Conservation (phyloP, 805 yeast genomes). For the Suhomyces canberraensis region DNA sequence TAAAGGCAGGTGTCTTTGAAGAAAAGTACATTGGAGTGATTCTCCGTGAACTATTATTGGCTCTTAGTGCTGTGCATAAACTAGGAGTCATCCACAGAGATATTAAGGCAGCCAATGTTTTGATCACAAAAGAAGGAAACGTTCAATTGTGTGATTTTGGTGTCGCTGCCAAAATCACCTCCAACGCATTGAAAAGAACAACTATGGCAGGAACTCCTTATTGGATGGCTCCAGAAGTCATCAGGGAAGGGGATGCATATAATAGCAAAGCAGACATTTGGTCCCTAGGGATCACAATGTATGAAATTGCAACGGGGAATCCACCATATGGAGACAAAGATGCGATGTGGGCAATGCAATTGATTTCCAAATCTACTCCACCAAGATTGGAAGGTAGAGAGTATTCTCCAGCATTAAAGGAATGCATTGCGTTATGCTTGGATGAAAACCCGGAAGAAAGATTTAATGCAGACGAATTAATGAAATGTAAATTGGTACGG, state of each 20-base stretch:
- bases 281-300: slow-evolving; percentile 93
- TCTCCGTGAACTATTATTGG: slow-evolving; percentile 74
- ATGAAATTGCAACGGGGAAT: slow-evolving; percentile 93
- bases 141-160: slow-evolving; percentile 97
- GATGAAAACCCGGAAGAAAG: slow-evolving; percentile 93
- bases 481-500: slow-evolving; percentile 70
- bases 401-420: slow-evolving; percentile 73
- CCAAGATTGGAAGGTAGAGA: slow-evolving; percentile 91
- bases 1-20: slow-evolving; percentile 84
- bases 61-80: slow-evolving; percentile 76
- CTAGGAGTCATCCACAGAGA: slow-evolving; percentile 95
- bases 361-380: slow-evolving; percentile 90
- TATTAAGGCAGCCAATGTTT: slow-evolving; percentile 92
- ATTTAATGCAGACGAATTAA: slow-evolving; percentile 79
- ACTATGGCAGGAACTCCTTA: slow-evolving; percentile 96
- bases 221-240: slow-evolving; percentile 99
- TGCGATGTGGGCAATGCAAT: slow-evolving; percentile 90
- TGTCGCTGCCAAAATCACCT: slow-evolving; percentile 89
- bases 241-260: slow-evolving; percentile 83
- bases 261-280: slow-evolving; percentile 94
- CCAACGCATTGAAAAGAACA: slow-evolving; percentile 72
- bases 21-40: slow-evolving; percentile 83
- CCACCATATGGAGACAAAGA: slow-evolving; percentile 97
- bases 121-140: slow-evolving; percentile 83
- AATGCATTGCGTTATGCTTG: slow-evolving; percentile 83